phyloP scores from a whole-genome alignment of 345 rosid genomes.

The Linum lewisii region DNA sequence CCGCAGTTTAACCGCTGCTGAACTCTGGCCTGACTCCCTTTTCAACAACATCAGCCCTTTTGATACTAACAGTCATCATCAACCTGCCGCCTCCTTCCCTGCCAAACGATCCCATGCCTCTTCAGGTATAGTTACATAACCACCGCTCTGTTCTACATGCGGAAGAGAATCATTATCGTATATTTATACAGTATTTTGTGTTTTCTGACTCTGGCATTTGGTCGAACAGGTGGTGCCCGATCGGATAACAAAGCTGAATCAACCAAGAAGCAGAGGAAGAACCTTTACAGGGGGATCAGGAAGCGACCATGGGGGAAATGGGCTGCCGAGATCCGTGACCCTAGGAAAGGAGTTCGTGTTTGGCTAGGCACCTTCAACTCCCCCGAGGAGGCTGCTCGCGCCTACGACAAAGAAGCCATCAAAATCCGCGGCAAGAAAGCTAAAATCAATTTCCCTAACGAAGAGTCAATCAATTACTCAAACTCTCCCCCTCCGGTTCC shows the following conservation, averaged over 20 bases:
- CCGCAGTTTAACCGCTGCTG: conserved; percentile 28
- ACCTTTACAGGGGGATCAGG: conserved; percentile 77
- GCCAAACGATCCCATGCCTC: conserved; percentile 19
- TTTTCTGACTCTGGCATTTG: conserved; percentile 15
- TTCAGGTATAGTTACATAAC: conserved; percentile 30
- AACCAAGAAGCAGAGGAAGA: conserved; percentile 64
- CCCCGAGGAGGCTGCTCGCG: conserved; percentile 85
- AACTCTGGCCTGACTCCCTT: conserved; percentile 42
- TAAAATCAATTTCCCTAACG: conserved; percentile 79
- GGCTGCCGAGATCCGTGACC: conserved; percentile 98
- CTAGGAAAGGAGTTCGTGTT: conserved; percentile 81
- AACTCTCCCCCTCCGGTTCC: background rate
- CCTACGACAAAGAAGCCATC: conserved; percentile 80
- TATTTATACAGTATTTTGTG: background rate
- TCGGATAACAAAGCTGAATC: conserved; percentile 19
- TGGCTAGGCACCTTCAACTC: conserved; percentile 95
- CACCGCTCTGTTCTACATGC: background rate
- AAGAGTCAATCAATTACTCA: conserved; percentile 19
- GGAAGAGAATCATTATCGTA: too few species aligned
- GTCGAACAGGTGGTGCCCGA: conserved; percentile 32
- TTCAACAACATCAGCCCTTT: conserved; percentile 16
- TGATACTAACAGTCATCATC: conserved; percentile 7
- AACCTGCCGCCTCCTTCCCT: conserved; percentile 11
- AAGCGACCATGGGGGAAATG: conserved; percentile 96
- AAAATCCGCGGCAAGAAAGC: conserved; percentile 80